phyloP scores from a whole-genome alignment of 495 filamentous ascomycete genomes.

The Tuber umbilicatum region DNA sequence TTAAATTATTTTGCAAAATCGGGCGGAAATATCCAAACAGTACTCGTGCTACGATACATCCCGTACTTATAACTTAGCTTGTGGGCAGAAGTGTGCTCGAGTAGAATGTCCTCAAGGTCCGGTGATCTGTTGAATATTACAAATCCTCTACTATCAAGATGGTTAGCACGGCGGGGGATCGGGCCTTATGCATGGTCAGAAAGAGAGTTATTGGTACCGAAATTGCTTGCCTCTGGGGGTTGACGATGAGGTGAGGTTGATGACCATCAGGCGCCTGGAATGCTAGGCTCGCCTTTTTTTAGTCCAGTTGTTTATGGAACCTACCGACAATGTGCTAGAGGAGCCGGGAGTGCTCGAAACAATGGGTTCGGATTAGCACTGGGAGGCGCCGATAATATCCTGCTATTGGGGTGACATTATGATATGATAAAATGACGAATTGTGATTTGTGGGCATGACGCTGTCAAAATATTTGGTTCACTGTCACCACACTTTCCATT shows the following conservation, averaged over 20 bases:
- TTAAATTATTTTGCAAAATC: too few relatives aligned
- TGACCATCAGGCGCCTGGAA: background rate
- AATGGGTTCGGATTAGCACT: too few relatives aligned
- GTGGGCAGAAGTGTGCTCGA: background rate
- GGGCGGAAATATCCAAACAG: too few relatives aligned
- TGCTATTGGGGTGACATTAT: too few relatives aligned
- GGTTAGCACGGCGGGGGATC: background rate
- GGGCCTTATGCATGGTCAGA: background rate
- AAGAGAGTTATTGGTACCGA: background rate
- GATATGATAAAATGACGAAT: background rate
- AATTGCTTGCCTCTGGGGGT: background rate
- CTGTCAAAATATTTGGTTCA: background rate
- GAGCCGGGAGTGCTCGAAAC: too few relatives aligned
- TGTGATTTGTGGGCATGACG: background rate
- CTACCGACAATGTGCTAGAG: too few relatives aligned
- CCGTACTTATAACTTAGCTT: background rate
- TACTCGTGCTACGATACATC: too few relatives aligned
- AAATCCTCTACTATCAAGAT: background rate
- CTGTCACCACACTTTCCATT: background rate
- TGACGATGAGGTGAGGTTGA: conserved; percentile 10
- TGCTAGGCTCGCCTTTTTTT: background rate
- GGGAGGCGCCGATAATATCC: too few relatives aligned
- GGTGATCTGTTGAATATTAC: background rate
- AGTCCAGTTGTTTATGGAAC: too few relatives aligned
- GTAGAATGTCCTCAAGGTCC: background rate